Evolutionary conservation across 139 green algal species (phyloP).

Genomic region (Trebouxia sp.): DNA sequence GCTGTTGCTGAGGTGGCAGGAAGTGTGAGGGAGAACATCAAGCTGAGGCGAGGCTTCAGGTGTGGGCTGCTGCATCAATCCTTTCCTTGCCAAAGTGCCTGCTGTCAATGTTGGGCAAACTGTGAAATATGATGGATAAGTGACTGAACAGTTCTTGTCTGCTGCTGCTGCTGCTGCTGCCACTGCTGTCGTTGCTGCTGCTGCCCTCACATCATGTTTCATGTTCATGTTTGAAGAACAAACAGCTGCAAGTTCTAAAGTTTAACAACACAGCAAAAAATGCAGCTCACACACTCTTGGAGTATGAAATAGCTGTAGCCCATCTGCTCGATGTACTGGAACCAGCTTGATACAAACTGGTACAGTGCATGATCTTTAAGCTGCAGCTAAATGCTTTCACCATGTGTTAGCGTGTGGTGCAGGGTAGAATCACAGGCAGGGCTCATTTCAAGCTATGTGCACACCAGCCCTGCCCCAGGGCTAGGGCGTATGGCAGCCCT

Average conservation of each 20-base stretch:
- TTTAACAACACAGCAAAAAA: background rate
- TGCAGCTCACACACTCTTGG: background rate
- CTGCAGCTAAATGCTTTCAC: background rate
- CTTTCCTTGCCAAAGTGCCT: too few relatives aligned
- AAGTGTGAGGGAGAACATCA: conserved; percentile 81
- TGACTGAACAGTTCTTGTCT: background rate
- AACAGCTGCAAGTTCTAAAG: too few relatives aligned
- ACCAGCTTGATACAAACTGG: background rate
- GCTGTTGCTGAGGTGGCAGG: conserved; percentile 63
- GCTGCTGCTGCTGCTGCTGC: conserved; percentile 20
- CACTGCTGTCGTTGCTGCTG: background rate
- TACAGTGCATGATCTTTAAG: background rate
- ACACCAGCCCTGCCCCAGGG: conserved; percentile 49
- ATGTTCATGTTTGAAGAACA: background rate
- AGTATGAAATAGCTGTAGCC: background rate
- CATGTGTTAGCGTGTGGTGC: background rate
- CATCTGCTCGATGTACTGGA: background rate
- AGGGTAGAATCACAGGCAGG: conserved; percentile 30
- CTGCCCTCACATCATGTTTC: background rate
- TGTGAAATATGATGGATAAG: background rate
- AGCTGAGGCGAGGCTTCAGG: conserved; percentile 65
- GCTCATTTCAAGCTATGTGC: conserved; percentile 69
- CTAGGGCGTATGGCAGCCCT: conserved; percentile 57
- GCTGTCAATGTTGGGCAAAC: background rate
- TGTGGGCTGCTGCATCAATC: too few relatives aligned